These are phyloP conservation scores for Solanum rostratum DNA, from an alignment of 257 asterid genomes.

Conservation along the genomic window DNA sequence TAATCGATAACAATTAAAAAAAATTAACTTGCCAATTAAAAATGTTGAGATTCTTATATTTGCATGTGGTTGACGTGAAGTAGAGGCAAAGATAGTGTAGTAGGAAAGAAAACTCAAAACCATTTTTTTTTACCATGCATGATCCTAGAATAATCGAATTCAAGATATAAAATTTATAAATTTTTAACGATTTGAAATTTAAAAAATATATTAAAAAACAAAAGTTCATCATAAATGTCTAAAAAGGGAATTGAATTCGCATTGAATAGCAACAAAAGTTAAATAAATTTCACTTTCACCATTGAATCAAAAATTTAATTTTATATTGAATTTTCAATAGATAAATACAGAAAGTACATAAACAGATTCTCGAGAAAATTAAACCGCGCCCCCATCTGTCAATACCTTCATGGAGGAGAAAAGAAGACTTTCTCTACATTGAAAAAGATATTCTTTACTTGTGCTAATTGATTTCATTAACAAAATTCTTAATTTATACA, in stretches of 20 bases:
- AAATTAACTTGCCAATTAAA: neutral
- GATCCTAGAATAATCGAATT: neutral
- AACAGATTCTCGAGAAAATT: neutral
- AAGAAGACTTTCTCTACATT: constrained; percentile 37
- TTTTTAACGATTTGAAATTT: neutral
- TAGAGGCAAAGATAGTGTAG: neutral
- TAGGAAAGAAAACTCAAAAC: neutral
- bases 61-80: neutral
- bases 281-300: neutral
- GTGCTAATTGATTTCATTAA: neutral
- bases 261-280: neutral
- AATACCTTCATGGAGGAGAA: constrained; percentile 19
- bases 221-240: neutral
- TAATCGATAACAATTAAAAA: neutral
- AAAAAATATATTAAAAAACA: neutral
- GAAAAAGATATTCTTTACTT: constrained; percentile 43
- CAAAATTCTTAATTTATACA: neutral
- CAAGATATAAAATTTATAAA: neutral
- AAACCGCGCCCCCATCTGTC: neutral
- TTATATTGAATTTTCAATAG: neutral
- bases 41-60: neutral
- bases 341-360: neutral
- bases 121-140: neutral
- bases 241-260: neutral
- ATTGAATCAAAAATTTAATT: neutral